phyloP scores from a whole-genome alignment of 345 rosid species.

The Carallia pectinifolia region DNA sequence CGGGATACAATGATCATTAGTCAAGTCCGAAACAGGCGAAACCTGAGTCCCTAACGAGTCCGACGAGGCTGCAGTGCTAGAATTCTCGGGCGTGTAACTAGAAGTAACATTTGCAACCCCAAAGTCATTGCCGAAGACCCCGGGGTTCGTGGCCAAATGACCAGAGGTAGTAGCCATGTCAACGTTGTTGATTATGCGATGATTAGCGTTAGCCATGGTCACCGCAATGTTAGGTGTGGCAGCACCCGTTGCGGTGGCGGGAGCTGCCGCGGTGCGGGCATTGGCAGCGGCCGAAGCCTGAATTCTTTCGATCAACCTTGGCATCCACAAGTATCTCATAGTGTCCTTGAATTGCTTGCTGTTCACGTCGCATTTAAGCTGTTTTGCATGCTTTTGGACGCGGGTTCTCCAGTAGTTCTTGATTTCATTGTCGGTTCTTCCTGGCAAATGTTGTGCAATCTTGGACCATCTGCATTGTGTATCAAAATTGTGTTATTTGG shows the following conservation, averaged over 20 bases:
- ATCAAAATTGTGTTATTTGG: too few species aligned
- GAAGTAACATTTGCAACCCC: constrained; percentile 18
- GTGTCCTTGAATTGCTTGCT: constrained; percentile 39
- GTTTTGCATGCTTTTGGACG: constrained; percentile 38
- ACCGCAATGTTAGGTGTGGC: constrained; percentile 11
- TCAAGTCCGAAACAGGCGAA: constrained; percentile 61
- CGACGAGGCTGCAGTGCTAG: constrained; percentile 62
- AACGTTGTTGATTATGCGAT: constrained; percentile 2
- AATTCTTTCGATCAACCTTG: constrained; percentile 42
- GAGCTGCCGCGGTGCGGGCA: constrained; percentile 4
- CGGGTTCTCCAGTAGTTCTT: constrained; percentile 39
- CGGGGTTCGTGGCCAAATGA: constrained; percentile 24
- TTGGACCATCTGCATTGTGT: constrained; percentile 27
- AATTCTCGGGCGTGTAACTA: constrained; percentile 56
- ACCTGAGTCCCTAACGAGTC: constrained; percentile 56
- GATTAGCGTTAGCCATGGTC: neutral
- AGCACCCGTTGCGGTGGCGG: constrained; percentile 17
- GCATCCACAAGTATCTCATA: constrained; percentile 34
- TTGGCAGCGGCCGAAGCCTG: constrained; percentile 50
- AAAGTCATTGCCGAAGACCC: constrained; percentile 22
- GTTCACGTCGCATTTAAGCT: constrained; percentile 38
- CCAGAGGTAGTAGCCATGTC: constrained; percentile 13
- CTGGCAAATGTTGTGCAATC: constrained; percentile 36
- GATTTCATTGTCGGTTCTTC: constrained; percentile 38
- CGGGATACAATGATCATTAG: constrained; percentile 49